phyloP scores from a whole-genome alignment of 257 asterid species.

The Fraxinus americana region DNA sequence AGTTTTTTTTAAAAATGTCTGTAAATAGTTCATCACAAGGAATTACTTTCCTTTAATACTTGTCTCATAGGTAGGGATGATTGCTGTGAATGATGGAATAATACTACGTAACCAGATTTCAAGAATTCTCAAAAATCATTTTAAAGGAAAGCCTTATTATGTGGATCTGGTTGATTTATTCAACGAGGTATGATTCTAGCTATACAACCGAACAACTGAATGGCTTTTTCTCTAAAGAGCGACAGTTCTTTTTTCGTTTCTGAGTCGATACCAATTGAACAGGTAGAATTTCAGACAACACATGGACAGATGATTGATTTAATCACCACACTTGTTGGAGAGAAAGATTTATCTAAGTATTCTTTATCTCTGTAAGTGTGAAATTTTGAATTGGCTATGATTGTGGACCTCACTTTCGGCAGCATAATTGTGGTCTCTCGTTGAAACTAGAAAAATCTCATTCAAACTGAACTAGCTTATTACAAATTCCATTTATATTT shows the following conservation, averaged over 20 bases:
- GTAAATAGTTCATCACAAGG: neutral
- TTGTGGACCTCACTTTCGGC: neutral
- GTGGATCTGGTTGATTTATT: conserved; percentile 87
- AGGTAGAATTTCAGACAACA: conserved; percentile 49
- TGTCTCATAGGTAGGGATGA: conserved; percentile 75
- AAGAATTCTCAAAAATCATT: conserved; percentile 91
- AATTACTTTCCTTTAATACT: neutral
- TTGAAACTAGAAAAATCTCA: neutral
- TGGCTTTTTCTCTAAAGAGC: neutral
- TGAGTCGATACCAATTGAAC: neutral
- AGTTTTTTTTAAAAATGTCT: neutral
- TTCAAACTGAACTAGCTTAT: neutral
- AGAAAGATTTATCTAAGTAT: conserved; percentile 84
- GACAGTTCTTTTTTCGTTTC: neutral
- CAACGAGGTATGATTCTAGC: conserved; percentile 63
- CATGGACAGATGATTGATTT: conserved; percentile 98
- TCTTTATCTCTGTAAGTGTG: conserved; percentile 82
- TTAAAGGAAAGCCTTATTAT: conserved; percentile 77
- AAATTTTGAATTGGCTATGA: conserved; percentile 14
- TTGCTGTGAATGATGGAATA: conserved; percentile 85
- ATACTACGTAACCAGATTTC: conserved; percentile 89
- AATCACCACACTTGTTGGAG: conserved; percentile 84
- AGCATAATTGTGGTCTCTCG: neutral
- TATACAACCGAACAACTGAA: neutral
- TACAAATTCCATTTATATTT: neutral